A percentile compares a stretch with the other conserved stretches of the same genome.
These are phyloP conservation scores for Monilinia vaccinii-corymbosi DNA, from an alignment of 2,329 filamentous ascomycete species.

Conservation along the genomic window DNA sequence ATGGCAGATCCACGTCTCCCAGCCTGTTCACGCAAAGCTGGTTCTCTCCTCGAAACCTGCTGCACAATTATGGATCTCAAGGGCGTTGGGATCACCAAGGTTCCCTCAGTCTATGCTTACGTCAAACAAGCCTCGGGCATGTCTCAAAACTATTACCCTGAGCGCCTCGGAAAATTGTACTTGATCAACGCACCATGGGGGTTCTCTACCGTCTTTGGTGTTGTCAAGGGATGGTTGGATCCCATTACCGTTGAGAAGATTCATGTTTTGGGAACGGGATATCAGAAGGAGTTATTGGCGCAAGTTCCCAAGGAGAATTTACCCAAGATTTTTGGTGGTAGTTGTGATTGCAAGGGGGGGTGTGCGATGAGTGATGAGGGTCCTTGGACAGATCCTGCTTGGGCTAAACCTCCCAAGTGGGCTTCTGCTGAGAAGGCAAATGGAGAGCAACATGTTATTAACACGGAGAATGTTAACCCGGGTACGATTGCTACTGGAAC, in stretches of 20 bases:
- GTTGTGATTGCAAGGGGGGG: constrained; percentile 71
- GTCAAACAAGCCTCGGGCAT: constrained; percentile 76
- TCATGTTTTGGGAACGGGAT: constrained; percentile 71
- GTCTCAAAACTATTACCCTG: constrained; percentile 98
- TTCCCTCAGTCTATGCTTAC: constrained; percentile 79
- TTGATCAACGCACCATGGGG: constrained; percentile 98
- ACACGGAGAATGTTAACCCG: constrained; percentile 29
- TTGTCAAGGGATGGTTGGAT: constrained; percentile 91
- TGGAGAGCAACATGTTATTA: constrained; percentile 30
- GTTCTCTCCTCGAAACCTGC: constrained; percentile 88
- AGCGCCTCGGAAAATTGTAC: constrained; percentile 92
- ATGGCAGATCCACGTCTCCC: constrained; percentile 86
- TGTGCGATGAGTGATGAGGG: constrained; percentile 83
- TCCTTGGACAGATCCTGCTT: constrained; percentile 73
- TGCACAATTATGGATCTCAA: constrained; percentile 98
- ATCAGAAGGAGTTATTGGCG: constrained; percentile 72
- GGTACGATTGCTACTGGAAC: constrained; percentile 18
- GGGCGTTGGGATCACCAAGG: constrained; percentile 77
- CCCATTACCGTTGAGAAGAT: constrained; percentile 97
- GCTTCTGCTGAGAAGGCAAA: constrained; percentile 35
- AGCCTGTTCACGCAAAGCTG: constrained; percentile 87
- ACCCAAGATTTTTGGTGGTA: constrained; percentile 76
- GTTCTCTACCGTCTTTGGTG: constrained; percentile 74
- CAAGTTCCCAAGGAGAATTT: constrained; percentile 89
- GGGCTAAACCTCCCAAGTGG: constrained; percentile 57